A percentile compares a stretch with the other conserved stretches of the same genome.
phyloP scores from a whole-genome alignment of 2,329 filamentous ascomycete species.

The Paraphaeosphaeria minitans region DNA sequence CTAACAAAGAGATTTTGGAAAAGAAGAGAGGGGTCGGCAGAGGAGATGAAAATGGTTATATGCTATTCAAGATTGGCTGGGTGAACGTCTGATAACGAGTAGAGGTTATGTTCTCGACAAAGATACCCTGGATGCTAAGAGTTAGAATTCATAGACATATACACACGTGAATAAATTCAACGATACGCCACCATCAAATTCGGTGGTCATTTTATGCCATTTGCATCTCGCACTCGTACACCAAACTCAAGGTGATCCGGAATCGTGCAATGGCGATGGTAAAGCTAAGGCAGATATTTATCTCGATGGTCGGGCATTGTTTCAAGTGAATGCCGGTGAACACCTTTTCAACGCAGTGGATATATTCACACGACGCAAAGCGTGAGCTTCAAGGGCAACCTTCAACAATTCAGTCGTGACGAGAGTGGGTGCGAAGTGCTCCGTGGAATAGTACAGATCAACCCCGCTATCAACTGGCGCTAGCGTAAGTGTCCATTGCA shows the following conservation, averaged over 20 bases:
- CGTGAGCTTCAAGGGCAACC: too few species aligned
- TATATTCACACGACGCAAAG: too few species aligned
- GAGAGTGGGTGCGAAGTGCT: neutral
- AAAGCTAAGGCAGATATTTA: slow-evolving; percentile 1
- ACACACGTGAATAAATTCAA: neutral
- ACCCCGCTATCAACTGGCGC: slow-evolving; percentile 4
- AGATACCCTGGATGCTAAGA: slow-evolving; percentile 6
- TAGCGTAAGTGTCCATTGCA: neutral
- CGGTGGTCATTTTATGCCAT: too few species aligned
- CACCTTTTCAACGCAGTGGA: too few species aligned
- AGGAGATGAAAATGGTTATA: slow-evolving; percentile 43
- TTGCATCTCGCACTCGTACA: too few species aligned
- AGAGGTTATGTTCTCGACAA: neutral
- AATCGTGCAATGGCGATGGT: neutral
- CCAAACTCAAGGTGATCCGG: too few species aligned
- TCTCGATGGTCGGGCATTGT: neutral
- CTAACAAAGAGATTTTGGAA: slow-evolving; percentile 29
- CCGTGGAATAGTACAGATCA: neutral
- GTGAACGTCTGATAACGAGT: neutral
- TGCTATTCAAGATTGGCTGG: slow-evolving; percentile 43
- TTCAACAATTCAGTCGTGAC: neutral
- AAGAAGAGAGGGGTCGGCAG: slow-evolving; percentile 41
- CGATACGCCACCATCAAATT: neutral
- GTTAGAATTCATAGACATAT: slow-evolving; percentile 6
- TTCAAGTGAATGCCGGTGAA: too few species aligned